Base-by-base conservation (phyloP, 2,329 filamentous ascomycete genomes). In the Ascocoryne sarcoides region DNA sequence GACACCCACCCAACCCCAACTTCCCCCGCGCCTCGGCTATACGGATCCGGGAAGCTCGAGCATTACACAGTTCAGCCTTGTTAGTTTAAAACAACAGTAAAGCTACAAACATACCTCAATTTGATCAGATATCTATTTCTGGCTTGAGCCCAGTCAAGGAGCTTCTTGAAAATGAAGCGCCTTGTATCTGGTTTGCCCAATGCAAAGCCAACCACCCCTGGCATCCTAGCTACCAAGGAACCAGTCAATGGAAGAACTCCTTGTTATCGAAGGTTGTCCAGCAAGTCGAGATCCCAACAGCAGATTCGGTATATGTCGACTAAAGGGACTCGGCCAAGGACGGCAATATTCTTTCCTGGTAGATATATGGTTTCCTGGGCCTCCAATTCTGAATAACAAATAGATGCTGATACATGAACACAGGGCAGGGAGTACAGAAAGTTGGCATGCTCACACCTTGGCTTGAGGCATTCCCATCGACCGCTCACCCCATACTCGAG, bases 391-490 rank as follows among this genome's bases (percentile, higher is more conserved):
- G 20, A 19, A 17, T 42, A 16, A 33, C 12, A 9, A 16, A 37
- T 17, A n/a, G 20, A 26, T 41, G 21, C 49, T 50, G 15, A 43
- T 29, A 16, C 40, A 23, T 14, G 5, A 21, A 39, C n/a, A 37
- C 56, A 89, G 86, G 86, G 54, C 87, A 94, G 65, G 87, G 87
- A 52, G 87, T 93, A 14, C 87, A 94, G 61, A 81, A 84, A 58
- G 83, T 93, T 37, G 86, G 85, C 62, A 94, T 94, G 87, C 71
- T 85, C 42, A 76, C 73, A 23, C 81, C 86, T 32, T 95, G 90
- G 88, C 70, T 93, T 51, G 77, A 88, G 55, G 80, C 82, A 43
- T 96, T 95, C 60, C 90, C 90, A 10, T 62, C 66, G 39, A 93
- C 84, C 19, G 81, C 84, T 18, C 72, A 73, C 32, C 76, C 77